These are phyloP conservation scores for Acanthochlamys bracteata DNA, from an alignment of 106 monocot genomes.

Conservation along the genomic window DNA sequence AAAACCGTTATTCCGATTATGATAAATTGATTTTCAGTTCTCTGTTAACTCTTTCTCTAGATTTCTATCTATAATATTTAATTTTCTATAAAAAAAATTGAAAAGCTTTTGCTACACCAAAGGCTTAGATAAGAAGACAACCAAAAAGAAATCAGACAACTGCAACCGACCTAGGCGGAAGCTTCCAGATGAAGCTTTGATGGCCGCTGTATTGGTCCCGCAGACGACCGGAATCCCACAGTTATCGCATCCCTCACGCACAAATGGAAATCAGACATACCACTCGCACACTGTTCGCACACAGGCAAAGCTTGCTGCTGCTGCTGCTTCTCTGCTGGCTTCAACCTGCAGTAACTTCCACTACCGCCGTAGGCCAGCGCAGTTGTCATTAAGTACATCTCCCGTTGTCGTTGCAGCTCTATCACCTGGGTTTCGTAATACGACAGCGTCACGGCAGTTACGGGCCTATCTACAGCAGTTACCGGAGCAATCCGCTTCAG, in stretches of 20 bases:
- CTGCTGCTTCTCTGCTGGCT: not conserved
- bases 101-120: not conserved
- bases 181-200: constrained; percentile 25
- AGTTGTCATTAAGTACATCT: constrained; percentile 22
- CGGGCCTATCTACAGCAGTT: not conserved
- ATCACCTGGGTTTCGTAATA: constrained; percentile 28
- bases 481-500: constrained; percentile 18
- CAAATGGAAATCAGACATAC: constrained; percentile 35
- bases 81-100: not conserved
- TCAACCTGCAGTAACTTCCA: too few relatives aligned
- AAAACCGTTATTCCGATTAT: too few relatives aligned
- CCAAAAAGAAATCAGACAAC: not conserved
- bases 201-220: constrained; percentile 62
- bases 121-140: not conserved
- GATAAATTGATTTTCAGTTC: not conserved
- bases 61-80: not conserved
- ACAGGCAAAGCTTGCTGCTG: constrained; percentile 6
- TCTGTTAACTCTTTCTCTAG: not conserved
- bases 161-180: constrained; percentile 10
- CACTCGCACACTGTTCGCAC: constrained; percentile 31
- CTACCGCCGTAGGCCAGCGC: not conserved
- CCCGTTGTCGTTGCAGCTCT: constrained; percentile 27
- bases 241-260: constrained; percentile 42
- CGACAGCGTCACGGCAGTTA: constrained; percentile 10
- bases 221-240: constrained; percentile 36